Evolutionary conservation across 1,284 basidiomycete species (phyloP), one percentile per base, ranked within the genome.

Genomic region (Cystobasidium slooffiae): DNA sequence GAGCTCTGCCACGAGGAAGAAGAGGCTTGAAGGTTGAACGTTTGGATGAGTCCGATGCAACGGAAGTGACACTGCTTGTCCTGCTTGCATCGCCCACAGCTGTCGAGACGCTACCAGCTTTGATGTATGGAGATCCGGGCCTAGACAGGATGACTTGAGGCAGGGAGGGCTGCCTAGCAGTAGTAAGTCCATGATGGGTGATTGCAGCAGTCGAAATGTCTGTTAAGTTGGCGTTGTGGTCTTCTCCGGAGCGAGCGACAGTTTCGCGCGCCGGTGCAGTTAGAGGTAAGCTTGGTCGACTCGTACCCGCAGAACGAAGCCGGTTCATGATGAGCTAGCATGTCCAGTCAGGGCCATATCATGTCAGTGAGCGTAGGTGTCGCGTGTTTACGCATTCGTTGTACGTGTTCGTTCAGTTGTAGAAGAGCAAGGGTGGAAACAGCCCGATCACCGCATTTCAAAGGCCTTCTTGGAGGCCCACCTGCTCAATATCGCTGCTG

Each of bases 181-280:
- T 1, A 18, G 37, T 41, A 9, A 31, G 31, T 18, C 22, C 55
- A 14, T 41, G n/a, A 18, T n/a, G 39, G 14, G 12, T 2, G 3
- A 9, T 1, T 41, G 39, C 37, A 18, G 18, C 52, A 18, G 37
- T 31, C 31, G 31, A 31, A 31, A 5, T 5, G 1, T 5, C 31
- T 31, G 31, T 31, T 2, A 2, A 31, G 5, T 31, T 31, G 31
- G 31, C 31, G 31, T 31, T 31, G 31, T 31, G 5, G 5, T 31
- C 31, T 31, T 37, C n/a, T 14, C 47, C 61, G 10, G 31, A 51
- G 24, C 44, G 47, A 10, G 61, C 43, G 37, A 63, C 43, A 47
- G 61, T 44, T 49, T 63, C 61, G 20, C 47, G 43, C 39, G 61
- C 61, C n/a, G 61, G 22, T 6, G 43, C 47, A 46, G 61, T 63